Evolutionary conservation across 2,329 filamentous ascomycete genomes (phyloP).

Genomic region (Epichloe sylvatica): DNA sequence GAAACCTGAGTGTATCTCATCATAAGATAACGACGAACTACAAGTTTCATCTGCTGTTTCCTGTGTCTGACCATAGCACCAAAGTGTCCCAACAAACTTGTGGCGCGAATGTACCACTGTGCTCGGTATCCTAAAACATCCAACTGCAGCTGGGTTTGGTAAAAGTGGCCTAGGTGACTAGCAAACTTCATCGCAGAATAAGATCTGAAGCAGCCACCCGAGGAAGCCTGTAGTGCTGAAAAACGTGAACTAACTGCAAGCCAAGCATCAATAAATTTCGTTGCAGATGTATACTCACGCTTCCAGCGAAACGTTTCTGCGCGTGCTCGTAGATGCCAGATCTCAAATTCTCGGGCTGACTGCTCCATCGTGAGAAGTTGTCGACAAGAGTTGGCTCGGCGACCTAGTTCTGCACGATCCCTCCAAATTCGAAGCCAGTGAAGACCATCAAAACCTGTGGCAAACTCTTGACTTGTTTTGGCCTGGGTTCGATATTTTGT

Average conservation of each 20-base stretch:
- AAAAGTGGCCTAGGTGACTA: background rate
- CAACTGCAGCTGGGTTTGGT: slow-evolving; percentile 7
- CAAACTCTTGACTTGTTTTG: slow-evolving; percentile 7
- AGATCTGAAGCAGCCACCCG: background rate
- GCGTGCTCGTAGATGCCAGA: slow-evolving; percentile 22
- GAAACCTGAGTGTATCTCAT: slow-evolving; percentile 22
- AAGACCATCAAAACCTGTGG: slow-evolving; percentile 10
- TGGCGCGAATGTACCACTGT: slow-evolving; percentile 19
- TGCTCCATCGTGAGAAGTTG: slow-evolving; percentile 10
- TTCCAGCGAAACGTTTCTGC: slow-evolving; percentile 21
- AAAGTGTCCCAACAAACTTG: slow-evolving; percentile 15
- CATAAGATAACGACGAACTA: slow-evolving; percentile 21
- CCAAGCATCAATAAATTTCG: slow-evolving; percentile 18
- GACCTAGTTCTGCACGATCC: slow-evolving; percentile 15
- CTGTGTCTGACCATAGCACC: slow-evolving; percentile 13
- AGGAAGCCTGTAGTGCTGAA: background rate
- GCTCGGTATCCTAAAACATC: slow-evolving; percentile 13
- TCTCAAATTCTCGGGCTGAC: slow-evolving; percentile 11
- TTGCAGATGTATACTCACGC: slow-evolving; percentile 18
- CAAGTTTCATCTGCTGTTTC: slow-evolving; percentile 14
- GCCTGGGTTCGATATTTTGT: background rate
- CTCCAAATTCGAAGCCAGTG: slow-evolving; percentile 18
- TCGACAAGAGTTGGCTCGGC: slow-evolving; percentile 13
- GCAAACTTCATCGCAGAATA: background rate
- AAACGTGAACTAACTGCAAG: background rate